phyloP scores from a whole-genome alignment of 2,329 filamentous ascomycete species.

The Venturia effusa region DNA sequence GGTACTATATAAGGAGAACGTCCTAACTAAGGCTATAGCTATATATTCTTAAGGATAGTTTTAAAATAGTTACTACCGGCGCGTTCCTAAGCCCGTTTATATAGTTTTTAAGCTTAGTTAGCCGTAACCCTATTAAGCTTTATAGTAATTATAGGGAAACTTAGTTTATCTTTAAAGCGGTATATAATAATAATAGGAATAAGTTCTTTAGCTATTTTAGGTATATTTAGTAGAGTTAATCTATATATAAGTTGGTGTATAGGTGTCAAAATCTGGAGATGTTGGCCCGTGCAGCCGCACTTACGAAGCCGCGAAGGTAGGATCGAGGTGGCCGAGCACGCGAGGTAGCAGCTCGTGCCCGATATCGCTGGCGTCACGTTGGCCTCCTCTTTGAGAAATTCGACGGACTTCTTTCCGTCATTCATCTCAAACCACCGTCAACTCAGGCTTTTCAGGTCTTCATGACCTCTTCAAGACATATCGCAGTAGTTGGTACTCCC shows the following conservation, averaged over 20 bases:
- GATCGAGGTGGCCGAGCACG: too few relatives aligned
- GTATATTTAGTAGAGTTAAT: not conserved
- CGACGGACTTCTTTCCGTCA: not conserved
- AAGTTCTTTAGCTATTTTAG: not conserved
- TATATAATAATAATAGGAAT: not conserved
- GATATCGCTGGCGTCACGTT: not conserved
- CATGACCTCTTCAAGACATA: not conserved
- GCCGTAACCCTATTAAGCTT: not conserved
- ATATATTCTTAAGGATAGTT: not conserved
- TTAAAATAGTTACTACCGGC: not conserved
- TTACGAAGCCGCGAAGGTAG: not conserved
- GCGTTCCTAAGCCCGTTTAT: not conserved
- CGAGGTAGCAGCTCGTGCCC: not conserved
- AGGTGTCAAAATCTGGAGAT: not conserved
- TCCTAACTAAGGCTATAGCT: not conserved
- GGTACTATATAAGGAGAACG: not conserved
- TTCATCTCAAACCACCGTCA: not conserved
- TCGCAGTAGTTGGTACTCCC: not conserved
- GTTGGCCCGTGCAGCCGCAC: not conserved
- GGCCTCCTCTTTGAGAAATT: not conserved
- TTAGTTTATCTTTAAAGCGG: not conserved
- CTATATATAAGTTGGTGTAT: not conserved
- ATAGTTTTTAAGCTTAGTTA: not conserved
- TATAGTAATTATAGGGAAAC: not conserved
- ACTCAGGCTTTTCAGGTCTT: not conserved